A percentile compares a stretch with the other conserved stretches of the same genome.
Conservation (phyloP, 352 stramenopile genomes). For the Pythium aphanidermatum region DNA sequence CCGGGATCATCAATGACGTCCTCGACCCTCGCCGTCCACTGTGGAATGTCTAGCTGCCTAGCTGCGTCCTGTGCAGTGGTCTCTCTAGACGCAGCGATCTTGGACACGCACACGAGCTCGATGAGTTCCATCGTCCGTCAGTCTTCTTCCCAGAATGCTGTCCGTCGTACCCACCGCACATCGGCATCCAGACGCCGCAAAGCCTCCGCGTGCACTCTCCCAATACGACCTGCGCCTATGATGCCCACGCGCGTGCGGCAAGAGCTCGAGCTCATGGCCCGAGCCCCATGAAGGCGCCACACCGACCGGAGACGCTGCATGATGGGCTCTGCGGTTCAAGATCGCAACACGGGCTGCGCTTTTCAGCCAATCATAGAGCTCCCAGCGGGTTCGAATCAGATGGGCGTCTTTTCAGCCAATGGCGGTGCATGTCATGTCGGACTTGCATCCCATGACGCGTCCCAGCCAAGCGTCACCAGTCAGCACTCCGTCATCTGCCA, state of each 20-base stretch:
- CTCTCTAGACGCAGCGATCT: constrained; percentile 28
- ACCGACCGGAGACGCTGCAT: not conserved
- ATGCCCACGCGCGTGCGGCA: constrained; percentile 47
- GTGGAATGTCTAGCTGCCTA: constrained; percentile 38
- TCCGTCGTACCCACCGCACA: constrained; percentile 34
- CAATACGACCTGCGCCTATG: constrained; percentile 65
- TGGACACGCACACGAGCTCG: not conserved
- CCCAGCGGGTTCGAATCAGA: not conserved
- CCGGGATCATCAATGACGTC: constrained; percentile 92
- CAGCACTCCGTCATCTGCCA: not conserved
- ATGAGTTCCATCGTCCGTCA: too few species aligned
- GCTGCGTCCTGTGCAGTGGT: constrained; percentile 31
- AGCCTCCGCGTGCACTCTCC: constrained; percentile 45
- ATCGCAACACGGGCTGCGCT: not conserved
- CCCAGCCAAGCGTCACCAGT: constrained; percentile 15
- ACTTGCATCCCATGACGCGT: not conserved
- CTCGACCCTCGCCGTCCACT: constrained; percentile 67
- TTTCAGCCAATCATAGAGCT: too few species aligned
- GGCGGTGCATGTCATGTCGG: not conserved
- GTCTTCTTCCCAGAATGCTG: not conserved
- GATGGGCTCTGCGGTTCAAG: constrained; percentile 3
- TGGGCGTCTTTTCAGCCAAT: not conserved
- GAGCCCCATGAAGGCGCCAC: not conserved
- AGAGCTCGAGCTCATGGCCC: not conserved
- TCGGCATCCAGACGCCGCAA: constrained; percentile 41